Evolutionary conservation across 108 stramenopile species (phyloP).

Genomic region (Cyclotella kingstonii): DNA sequence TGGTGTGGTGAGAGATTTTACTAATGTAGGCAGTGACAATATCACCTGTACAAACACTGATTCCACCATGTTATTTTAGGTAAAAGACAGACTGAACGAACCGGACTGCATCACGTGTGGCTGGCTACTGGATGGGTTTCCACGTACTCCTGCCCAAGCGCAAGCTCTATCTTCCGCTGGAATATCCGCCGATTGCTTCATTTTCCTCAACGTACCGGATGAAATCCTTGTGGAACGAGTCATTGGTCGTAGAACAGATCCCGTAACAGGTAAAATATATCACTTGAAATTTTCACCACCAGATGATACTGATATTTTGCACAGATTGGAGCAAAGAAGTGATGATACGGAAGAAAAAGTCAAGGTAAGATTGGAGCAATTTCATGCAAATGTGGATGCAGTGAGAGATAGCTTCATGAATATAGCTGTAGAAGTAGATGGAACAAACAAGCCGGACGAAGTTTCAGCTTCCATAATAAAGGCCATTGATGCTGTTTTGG

Average conservation of each 20-base stretch:
- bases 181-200: slow-evolving; percentile 82
- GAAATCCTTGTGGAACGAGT: slow-evolving; percentile 92
- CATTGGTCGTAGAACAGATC: slow-evolving; percentile 93
- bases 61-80: slow-evolving; percentile 21
- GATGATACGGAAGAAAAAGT: slow-evolving; percentile 99
- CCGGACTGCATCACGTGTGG: slow-evolving; percentile 82
- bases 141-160: slow-evolving; percentile 93
- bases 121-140: slow-evolving; percentile 98
- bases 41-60: no score
- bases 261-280: slow-evolving; percentile 95
- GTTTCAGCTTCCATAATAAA: slow-evolving; percentile 50
- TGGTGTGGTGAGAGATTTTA: slow-evolving; percentile 78
- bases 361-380: slow-evolving; percentile 83
- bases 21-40: no score
- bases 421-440: slow-evolving; percentile 76
- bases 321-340: slow-evolving; percentile 79
- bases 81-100: slow-evolving; percentile 84
- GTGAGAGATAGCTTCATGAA: slow-evolving; percentile 74
- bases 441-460: slow-evolving; percentile 57
- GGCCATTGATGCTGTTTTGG: slow-evolving; percentile 36
- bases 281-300: slow-evolving; percentile 94
- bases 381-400: slow-evolving; percentile 85
- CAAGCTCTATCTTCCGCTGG: slow-evolving; percentile 85
- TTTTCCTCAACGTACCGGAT: slow-evolving; percentile 95
- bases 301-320: slow-evolving; percentile 66